Percentiles rank a stretch among this genome's conserved stretches.
Conservation (phyloP, 116 monocot species). For the Dioscorea cayenensis region DNA sequence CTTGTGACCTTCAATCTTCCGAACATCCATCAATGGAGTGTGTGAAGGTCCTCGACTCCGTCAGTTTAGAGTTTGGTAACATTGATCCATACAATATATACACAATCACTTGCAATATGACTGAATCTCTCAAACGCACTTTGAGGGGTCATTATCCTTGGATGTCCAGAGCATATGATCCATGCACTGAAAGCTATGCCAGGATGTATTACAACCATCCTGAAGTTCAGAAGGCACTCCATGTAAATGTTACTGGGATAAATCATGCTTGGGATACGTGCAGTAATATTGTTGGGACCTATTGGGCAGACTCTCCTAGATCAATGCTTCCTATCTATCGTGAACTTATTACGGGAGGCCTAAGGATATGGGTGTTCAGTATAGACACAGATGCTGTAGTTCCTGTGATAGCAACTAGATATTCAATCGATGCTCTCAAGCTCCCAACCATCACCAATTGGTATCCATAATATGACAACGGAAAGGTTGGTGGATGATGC, state of each 20-base stretch:
- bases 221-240: too few relatives aligned
- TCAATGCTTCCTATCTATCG: constrained; percentile 89
- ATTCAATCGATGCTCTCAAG: constrained; percentile 66
- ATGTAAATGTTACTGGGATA: too few relatives aligned
- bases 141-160: constrained; percentile 57
- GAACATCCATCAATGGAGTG: constrained; percentile 61
- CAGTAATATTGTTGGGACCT: too few relatives aligned
- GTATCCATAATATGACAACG: constrained; percentile 64
- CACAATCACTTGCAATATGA: constrained; percentile 46
- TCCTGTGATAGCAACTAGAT: constrained; percentile 60
- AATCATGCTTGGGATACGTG: too few relatives aligned
- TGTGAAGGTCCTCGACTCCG: constrained; percentile 25
- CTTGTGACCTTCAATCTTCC: constrained; percentile 42
- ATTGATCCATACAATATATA: constrained; percentile 94
- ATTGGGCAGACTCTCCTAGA: too few relatives aligned
- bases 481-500: constrained; percentile 92
- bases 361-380: constrained; percentile 89
- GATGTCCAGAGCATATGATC: too few relatives aligned
- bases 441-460: constrained; percentile 44
- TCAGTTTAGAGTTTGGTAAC: constrained; percentile 47
- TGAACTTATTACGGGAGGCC: constrained; percentile 75
- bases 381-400: constrained; percentile 77
- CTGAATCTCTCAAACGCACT: constrained; percentile 26
- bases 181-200: too few relatives aligned
- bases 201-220: too few relatives aligned